Conservation (phyloP, 2,329 filamentous ascomycete genomes). For the Beauveria brongniartii region DNA sequence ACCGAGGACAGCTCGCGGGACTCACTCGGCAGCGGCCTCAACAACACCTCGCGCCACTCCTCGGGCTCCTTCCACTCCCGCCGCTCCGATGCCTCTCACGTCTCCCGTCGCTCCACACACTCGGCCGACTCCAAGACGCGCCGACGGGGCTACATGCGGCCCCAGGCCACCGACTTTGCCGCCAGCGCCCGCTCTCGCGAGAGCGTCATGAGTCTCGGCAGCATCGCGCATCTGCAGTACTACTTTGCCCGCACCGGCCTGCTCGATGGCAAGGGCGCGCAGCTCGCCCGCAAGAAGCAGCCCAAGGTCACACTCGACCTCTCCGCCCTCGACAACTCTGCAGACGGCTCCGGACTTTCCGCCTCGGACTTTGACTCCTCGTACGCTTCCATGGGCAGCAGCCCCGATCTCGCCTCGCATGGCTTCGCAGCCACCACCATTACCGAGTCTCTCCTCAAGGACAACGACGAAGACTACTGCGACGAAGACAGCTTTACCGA, state of each 20-base stretch:
- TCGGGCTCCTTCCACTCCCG: constrained; percentile 48
- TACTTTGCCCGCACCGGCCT: constrained; percentile 95
- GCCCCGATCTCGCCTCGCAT: constrained; percentile 43
- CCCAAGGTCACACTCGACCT: constrained; percentile 52
- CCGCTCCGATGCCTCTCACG: constrained; percentile 32
- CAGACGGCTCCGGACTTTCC: constrained; percentile 28
- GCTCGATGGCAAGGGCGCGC: constrained; percentile 85
- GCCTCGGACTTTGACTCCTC: constrained; percentile 49
- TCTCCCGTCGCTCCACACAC: constrained; percentile 39
- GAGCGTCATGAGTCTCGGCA: constrained; percentile 91
- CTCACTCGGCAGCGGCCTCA: constrained; percentile 48
- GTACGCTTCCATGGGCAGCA: constrained; percentile 52
- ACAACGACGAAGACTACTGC: constrained; percentile 34
- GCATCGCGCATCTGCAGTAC: constrained; percentile 95
- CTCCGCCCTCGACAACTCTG: constrained; percentile 36
- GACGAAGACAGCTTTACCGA: constrained; percentile 53
- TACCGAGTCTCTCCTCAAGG: constrained; percentile 40
- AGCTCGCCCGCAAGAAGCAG: constrained; percentile 66
- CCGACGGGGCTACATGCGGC: constrained; percentile 77
- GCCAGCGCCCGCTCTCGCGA: constrained; percentile 84
- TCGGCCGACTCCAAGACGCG: constrained; percentile 35
- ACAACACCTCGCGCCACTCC: constrained; percentile 49
- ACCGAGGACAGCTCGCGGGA: constrained; percentile 42
- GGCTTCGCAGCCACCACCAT: constrained; percentile 26
- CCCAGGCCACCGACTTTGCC: constrained; percentile 81